Base-by-base conservation (phyloP, 1,284 basidiomycete genomes). In the Trametes sp. region DNA sequence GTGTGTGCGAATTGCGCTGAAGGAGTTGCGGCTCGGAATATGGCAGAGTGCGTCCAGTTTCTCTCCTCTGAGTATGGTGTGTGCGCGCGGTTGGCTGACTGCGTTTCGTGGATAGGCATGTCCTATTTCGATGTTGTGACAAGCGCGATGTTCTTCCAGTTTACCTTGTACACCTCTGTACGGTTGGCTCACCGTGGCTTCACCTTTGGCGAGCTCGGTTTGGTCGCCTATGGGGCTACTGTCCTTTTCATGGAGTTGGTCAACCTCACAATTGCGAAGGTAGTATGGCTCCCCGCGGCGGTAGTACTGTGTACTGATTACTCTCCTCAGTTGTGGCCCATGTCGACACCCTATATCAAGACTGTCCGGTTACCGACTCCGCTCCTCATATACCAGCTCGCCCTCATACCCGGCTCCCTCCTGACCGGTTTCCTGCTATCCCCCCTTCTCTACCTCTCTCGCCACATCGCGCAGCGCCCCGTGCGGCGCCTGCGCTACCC, bases 301-400 rank as follows among this genome's bases (percentile, higher is more conserved):
- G 21, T 44, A 16, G 14, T 29, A 41, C 9, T 23, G 11, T 55
- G 19, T 54, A 46, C 50, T 50, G 21, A 24, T 48, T 48, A 14
- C 36, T 46, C 24, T 33, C 5, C 45, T 23, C 71, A 95, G 94
- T 88, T 95, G 59, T 91, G 88, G 83, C 89, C 93, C 16, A 76
- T 87, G 52, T 86, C 89, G 8, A 94, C 94, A n/a, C 85, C 89
- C 1, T 96, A 90, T 75, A 90, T 97, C 81, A 94, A 94, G 75
- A 96, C 96, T 0, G 98, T 95, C 75, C 90, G 98, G 36, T 82
- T 96, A 1, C 96, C 98, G 2, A 98, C 94, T 0, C 96, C 97
- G 4, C 83, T 99, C 13, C 84, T 99, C 51, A 87, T 92, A 52
- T 97, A 96, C 76, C 98, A 99, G 75, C 85, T 97, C 44, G 95